Conservation (phyloP, 495 filamentous ascomycete species). For the Lichina pygmaea region DNA sequence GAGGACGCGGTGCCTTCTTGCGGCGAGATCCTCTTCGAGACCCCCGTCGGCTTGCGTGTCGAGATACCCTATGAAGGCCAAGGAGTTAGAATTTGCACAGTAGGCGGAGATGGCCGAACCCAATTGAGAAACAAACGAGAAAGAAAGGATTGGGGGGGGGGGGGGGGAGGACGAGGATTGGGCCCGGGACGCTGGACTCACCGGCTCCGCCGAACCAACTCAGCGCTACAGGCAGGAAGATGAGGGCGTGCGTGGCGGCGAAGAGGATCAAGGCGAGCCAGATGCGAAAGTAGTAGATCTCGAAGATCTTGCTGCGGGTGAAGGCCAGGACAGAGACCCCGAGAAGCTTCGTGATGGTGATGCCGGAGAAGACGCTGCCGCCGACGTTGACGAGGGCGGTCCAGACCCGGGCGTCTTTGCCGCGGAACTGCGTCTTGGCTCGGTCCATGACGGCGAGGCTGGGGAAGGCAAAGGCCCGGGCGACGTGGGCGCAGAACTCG, state of each 20-base stretch:
- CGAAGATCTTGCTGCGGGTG: constrained; percentile 93
- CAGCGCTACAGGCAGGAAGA: constrained; percentile 78
- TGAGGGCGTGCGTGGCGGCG: constrained; percentile 66
- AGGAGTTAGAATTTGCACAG: not conserved
- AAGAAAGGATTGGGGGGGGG: not conserved
- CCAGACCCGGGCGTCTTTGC: constrained; percentile 68
- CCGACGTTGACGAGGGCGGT: constrained; percentile 82
- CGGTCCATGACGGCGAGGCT: constrained; percentile 48
- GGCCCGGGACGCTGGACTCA: constrained; percentile 16
- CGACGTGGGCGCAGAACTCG: constrained; percentile 94
- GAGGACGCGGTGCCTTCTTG: constrained; percentile 14
- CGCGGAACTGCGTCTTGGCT: constrained; percentile 36
- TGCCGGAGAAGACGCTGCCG: constrained; percentile 79
- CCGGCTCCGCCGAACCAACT: constrained; percentile 67
- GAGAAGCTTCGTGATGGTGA: constrained; percentile 82
- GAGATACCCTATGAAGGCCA: constrained; percentile 30
- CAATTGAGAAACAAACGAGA: no score
- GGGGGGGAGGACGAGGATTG: no score
- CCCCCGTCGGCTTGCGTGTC: constrained; percentile 66
- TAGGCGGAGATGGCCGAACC: no score
- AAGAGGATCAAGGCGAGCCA: constrained; percentile 80
- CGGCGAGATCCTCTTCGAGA: constrained; percentile 52
- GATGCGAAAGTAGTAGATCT: constrained; percentile 95
- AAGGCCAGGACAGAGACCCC: constrained; percentile 85
- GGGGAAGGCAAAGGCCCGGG: constrained; percentile 88